Evolutionary conservation across 352 stramenopile species (phyloP).

Genomic region (Pythium aphanidermatum): DNA sequence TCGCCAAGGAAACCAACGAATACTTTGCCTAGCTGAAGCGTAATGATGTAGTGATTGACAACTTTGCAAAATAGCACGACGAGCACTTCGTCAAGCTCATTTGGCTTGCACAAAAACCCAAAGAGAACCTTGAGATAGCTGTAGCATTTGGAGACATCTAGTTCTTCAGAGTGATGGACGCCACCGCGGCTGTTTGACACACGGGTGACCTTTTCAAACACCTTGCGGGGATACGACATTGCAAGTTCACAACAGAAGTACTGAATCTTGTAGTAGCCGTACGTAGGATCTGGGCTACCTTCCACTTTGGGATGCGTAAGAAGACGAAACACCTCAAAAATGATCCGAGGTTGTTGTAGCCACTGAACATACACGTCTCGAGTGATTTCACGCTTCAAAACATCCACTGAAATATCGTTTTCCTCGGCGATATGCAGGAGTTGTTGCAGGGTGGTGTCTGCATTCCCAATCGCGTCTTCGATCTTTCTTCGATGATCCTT

Average conservation of each 20-base stretch:
- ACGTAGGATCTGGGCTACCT: conserved; percentile 55
- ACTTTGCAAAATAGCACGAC: conserved; percentile 85
- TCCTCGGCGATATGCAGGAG: conserved; percentile 60
- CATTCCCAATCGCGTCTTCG: conserved; percentile 62
- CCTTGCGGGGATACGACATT: conserved; percentile 64
- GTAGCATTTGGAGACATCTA: conserved; percentile 42
- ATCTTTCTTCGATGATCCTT: conserved; percentile 82
- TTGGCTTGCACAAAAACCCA: conserved; percentile 67
- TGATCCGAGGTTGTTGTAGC: conserved; percentile 74
- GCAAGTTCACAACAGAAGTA: conserved; percentile 82
- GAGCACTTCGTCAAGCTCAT: conserved; percentile 67
- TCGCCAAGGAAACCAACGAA: conserved; percentile 62
- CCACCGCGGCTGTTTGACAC: conserved; percentile 6
- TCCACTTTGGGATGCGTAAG: conserved; percentile 46
- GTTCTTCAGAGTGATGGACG: conserved; percentile 28
- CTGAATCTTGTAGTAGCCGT: conserved; percentile 77
- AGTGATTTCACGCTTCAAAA: conserved; percentile 72
- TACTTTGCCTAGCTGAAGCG: conserved; percentile 55
- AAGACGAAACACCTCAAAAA: conserved; percentile 76
- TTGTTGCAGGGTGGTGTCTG: conserved; percentile 52
- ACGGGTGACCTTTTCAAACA: conserved; percentile 52
- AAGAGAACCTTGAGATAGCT: conserved; percentile 82
- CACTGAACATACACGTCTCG: conserved; percentile 68
- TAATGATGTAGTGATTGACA: conserved; percentile 75
- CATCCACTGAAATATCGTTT: conserved; percentile 63